phyloP scores from a whole-genome alignment of 225 moss, liverwort and hornwort genomes.

The Rhytidiadelphus loreus region DNA sequence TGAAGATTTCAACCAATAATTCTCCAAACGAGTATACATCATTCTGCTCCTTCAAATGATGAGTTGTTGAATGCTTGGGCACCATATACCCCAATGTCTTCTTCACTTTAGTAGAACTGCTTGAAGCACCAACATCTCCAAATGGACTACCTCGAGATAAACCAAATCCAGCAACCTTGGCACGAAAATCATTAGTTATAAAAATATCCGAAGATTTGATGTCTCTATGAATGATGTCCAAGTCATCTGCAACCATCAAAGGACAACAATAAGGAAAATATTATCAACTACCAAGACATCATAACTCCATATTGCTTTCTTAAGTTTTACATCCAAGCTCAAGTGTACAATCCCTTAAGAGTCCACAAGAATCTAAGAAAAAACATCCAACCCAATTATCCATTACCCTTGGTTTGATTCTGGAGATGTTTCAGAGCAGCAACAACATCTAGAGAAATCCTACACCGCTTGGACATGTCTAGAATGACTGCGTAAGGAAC shows the following conservation, averaged over 20 bases:
- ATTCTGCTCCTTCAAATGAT: not conserved
- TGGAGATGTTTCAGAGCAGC: not conserved
- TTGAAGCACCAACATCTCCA: not conserved
- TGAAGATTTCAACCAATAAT: not conserved
- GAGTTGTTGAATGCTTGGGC: accelerated
- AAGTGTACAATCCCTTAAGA: not conserved
- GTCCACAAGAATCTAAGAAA: accelerated
- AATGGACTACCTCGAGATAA: not conserved
- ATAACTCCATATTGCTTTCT: not conserved
- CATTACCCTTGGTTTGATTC: not conserved
- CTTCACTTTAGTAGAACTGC: not conserved
- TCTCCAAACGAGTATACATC: not conserved
- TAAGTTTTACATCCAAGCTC: not conserved
- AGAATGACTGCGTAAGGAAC: not conserved
- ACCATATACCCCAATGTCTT: not conserved
- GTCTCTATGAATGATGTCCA: not conserved
- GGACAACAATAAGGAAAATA: not conserved
- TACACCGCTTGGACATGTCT: not conserved
- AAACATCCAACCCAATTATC: not conserved
- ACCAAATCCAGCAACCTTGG: not conserved
- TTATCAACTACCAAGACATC: not conserved
- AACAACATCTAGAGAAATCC: not conserved
- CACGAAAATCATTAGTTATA: not conserved
- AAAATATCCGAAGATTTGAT: not conserved
- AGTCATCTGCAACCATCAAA: not conserved